phyloP scores from a whole-genome alignment of 2,329 filamentous ascomycete genomes.

The Immersiporthe knoxdaviesiana region DNA sequence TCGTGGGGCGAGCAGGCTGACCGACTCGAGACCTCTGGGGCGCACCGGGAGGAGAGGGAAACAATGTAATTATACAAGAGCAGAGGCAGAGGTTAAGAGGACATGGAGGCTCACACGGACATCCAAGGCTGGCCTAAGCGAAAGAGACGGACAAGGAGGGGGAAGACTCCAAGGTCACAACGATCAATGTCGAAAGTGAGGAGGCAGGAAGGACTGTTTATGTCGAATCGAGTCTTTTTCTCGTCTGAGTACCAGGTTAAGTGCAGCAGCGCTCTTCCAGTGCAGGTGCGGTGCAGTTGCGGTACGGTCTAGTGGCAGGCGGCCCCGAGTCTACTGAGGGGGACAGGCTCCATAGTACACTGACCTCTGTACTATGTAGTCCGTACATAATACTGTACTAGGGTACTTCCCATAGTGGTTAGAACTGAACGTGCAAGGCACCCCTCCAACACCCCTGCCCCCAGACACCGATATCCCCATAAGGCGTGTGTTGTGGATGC shows the following conservation, averaged over 20 bases:
- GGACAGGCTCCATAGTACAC: conserved; percentile 2
- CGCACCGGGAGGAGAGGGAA: not conserved
- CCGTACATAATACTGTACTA: not conserved
- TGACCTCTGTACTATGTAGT: not conserved
- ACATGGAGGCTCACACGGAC: not conserved
- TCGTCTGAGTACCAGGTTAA: not conserved
- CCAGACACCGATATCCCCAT: not conserved
- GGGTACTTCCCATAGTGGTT: not conserved
- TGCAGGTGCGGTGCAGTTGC: not conserved
- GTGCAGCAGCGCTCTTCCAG: not conserved
- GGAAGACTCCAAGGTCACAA: not conserved
- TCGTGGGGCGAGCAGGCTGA: not conserved
- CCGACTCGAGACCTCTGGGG: not conserved
- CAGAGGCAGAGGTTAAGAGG: not conserved
- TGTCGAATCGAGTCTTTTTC: conserved; percentile 10
- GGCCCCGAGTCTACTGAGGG: not conserved
- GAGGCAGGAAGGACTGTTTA: conserved; percentile 13
- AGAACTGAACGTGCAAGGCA: not conserved
- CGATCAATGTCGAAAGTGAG: conserved; percentile 12
- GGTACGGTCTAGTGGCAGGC: not conserved
- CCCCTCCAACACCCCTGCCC: not conserved
- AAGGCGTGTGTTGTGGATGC: not conserved
- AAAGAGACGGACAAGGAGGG: not conserved
- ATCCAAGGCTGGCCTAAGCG: not conserved
- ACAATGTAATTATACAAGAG: not conserved